These are phyloP conservation scores for Alternaria dauci DNA, from an alignment of 2,329 filamentous ascomycete species.

Conservation along the genomic window DNA sequence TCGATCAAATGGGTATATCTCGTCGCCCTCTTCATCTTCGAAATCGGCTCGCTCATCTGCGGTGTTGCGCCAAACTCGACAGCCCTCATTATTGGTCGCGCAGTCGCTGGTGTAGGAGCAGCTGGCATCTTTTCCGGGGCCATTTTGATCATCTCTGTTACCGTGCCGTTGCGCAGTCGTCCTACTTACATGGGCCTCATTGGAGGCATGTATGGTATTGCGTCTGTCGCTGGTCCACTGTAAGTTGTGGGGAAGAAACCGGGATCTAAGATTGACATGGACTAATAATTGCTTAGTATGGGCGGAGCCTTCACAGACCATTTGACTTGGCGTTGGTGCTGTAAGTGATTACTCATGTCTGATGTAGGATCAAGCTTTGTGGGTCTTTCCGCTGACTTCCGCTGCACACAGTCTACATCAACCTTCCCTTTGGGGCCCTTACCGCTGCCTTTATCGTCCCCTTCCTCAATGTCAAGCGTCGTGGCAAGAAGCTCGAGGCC, in stretches of 20 bases:
- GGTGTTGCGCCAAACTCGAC: constrained; percentile 60
- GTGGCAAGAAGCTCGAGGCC: constrained; percentile 42
- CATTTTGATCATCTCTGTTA: constrained; percentile 57
- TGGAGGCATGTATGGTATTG: constrained; percentile 60
- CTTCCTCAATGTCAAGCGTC: constrained; percentile 49
- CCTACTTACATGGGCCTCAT: constrained; percentile 60
- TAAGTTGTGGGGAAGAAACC: constrained; percentile 28
- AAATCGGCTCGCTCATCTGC: constrained; percentile 62
- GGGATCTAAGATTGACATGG: constrained; percentile 16
- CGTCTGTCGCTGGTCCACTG: constrained; percentile 58
- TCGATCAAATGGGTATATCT: constrained; percentile 59
- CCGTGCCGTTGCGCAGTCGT: constrained; percentile 56
- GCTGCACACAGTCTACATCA: constrained; percentile 41
- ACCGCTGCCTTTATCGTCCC: constrained; percentile 53
- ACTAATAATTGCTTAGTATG: constrained; percentile 43
- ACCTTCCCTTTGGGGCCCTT: constrained; percentile 60
- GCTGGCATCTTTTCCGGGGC: constrained; percentile 62
- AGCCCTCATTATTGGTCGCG: constrained; percentile 61
- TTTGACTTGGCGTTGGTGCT: constrained; percentile 59
- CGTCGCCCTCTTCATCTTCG: constrained; percentile 57
- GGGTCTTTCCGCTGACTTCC: neutral
- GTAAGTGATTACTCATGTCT: neutral
- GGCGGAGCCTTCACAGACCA: constrained; percentile 58
- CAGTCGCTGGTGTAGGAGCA: constrained; percentile 59
- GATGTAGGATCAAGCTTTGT: neutral